Evolutionary conservation across 1,284 basidiomycete species (phyloP), one percentile per base, ranked within the genome.

Genomic region (Naganishia albida): DNA sequence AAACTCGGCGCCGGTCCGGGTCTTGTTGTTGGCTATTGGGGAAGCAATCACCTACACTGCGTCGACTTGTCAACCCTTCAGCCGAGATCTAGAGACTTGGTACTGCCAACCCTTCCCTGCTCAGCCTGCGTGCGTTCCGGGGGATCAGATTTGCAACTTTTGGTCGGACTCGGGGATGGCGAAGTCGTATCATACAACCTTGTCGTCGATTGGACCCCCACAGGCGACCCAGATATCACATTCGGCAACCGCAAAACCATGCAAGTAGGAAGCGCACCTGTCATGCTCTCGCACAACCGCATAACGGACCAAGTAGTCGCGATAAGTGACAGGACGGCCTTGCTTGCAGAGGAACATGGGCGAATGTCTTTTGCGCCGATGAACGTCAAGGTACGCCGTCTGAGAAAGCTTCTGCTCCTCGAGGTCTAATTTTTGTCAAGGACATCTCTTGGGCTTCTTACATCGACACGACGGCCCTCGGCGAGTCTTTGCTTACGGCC

Each of bases 141-240:
- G 2, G 83, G 82, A 13, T 70, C 77, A 8, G 70, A 69, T 16
- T 81, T 85, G 0, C 84, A 87, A 68, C 81, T 97, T 6, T 80
- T 97, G 23, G 85, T 87, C 10, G 93, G 93, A 0, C 80, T 94
- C 4, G 85, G 85, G 6, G 86, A 96, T 75, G 94, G 94, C 1
- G 85, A 85, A 3, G 81, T 95, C n/a, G 82, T 86, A 2, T 82
- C 85, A 6, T 88, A 86, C 69, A 69, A 72, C 16, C 8, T 60
- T 23, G 18, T 50, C 34, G 39, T 46, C 10, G 46, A 60, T 23
- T 60, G 57, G 57, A 60, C 57, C 1, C 46, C 46, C 15, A 26
- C 57, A 60, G 57, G 57, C 16, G 57, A 60, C 40, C 57, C 57
- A 7, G 50, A 46, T 46, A 60, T 60, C 23, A 49, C 13, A 7